These are phyloP conservation scores for Tylopilus rubrobrunneus DNA, from an alignment of 768 basidiomycete genomes.

Conservation along the genomic window DNA sequence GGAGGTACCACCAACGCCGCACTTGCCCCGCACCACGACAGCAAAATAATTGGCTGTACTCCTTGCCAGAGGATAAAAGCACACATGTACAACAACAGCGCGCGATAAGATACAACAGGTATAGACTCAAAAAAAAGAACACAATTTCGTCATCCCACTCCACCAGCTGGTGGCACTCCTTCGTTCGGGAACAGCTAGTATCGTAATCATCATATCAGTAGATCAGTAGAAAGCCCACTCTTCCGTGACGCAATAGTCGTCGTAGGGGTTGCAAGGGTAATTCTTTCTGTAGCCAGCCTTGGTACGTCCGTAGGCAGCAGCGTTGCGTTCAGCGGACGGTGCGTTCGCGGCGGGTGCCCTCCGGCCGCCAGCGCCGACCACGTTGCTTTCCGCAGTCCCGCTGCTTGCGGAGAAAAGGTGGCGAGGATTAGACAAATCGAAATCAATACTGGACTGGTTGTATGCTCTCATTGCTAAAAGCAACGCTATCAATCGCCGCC, in stretches of 20 bases:
- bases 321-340: slow-evolving; percentile 26
- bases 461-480: slow-evolving; percentile 41
- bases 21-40: background rate
- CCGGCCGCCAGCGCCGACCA: slow-evolving; percentile 31
- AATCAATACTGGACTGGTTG: slow-evolving; percentile 28
- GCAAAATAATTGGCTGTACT: slow-evolving; percentile 5
- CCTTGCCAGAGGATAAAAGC: slow-evolving; percentile 11
- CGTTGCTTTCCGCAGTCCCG: slow-evolving; percentile 32
- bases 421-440: slow-evolving; percentile 29
- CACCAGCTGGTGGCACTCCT: background rate
- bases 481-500: slow-evolving; percentile 29
- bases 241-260: slow-evolving; percentile 66
- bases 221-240: slow-evolving; percentile 54
- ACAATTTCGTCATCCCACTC: slow-evolving; percentile 7
- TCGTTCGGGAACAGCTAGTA: background rate
- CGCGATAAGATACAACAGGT: slow-evolving; percentile 20
- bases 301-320: slow-evolving; percentile 27
- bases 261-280: slow-evolving; percentile 55
- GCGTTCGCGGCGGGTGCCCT: slow-evolving; percentile 21
- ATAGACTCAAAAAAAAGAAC: slow-evolving; percentile 11
- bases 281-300: slow-evolving; percentile 37
- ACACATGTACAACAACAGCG: slow-evolving; percentile 1
- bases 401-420: slow-evolving; percentile 32
- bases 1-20: background rate
- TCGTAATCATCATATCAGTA: background rate